Evolutionary conservation across 371 early-diverging fungal genomes (phyloP), one percentile per base, ranked within the genome.

Genomic region (Apophysomyces variabilis): DNA sequence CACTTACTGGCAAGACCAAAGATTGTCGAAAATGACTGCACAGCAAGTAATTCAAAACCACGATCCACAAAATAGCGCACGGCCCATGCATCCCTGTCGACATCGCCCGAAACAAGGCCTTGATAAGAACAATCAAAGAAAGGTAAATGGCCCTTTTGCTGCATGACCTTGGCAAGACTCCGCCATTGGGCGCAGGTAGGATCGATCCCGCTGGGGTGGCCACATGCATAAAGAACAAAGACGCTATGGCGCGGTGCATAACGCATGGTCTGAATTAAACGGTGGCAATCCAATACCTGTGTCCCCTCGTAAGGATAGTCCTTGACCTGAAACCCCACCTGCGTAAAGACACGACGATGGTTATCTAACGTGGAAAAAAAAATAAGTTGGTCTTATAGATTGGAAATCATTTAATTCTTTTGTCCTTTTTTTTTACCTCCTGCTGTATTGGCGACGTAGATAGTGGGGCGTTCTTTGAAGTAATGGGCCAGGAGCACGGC

Each of bases 51-150:
- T 75, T 94, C 94, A 62, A 93, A 88, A 1, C 92, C 93, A 60
- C 88, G 85, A 16, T 79, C 72, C 7, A 87, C 90, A 80, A 94
- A 95, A 74, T 89, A 85, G 9, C 94, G 86, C 56, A 94, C 87
- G 57, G 93, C 91, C 74, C 77, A 86, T 8, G 94, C 93, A 72
- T 95, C 96, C 63, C 80, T 70, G 67, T 89, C 92, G 6, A 95
- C 75, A 72, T 87, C 81, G 41, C 96, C 96, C 36, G 89, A 89
- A 41, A 94, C 95, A 68, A 94, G 95, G 1, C 96, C 95, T 82
- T 94, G 95, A 86, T 95, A 95, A 59, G 94, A 94, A 69, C 88
- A 91, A 77, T 95, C 96, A 68, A 95, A 95, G 86, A 94, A 93
- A 5, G 92, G 86, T 66, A 93, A 86, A 68, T 90, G 93, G 14